phyloP scores from a whole-genome alignment of 768 basidiomycete species.

The Xerocomus spinulosus region DNA sequence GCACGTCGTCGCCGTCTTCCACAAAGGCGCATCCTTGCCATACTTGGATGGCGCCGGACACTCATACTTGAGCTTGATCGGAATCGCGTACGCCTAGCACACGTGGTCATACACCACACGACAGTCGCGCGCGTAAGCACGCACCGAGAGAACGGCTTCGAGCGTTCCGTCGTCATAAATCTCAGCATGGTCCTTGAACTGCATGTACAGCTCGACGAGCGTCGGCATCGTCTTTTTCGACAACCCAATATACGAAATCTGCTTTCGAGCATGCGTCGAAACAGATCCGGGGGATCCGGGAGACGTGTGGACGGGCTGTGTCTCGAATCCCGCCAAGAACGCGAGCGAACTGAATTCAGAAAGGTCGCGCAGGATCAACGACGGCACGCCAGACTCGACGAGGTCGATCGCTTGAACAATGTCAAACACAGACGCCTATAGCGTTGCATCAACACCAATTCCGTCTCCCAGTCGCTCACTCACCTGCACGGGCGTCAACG shows the following conservation, averaged over 20 bases:
- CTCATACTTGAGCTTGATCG: slow-evolving; percentile 92
- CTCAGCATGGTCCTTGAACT: slow-evolving; percentile 53
- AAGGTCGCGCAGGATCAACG: slow-evolving; percentile 76
- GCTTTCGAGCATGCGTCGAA: slow-evolving; percentile 41
- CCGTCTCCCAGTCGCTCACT: slow-evolving; percentile 3
- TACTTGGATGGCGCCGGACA: slow-evolving; percentile 87
- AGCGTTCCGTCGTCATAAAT: slow-evolving; percentile 81
- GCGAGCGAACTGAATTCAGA: slow-evolving; percentile 85
- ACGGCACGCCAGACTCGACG: slow-evolving; percentile 54
- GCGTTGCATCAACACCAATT: not conserved
- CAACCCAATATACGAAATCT: slow-evolving; percentile 87
- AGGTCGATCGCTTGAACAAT: slow-evolving; percentile 67
- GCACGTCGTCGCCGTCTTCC: slow-evolving; percentile 89
- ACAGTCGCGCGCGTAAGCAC: slow-evolving; percentile 16
- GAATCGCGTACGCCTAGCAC: slow-evolving; percentile 76
- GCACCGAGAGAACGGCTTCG: slow-evolving; percentile 74
- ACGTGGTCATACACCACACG: not conserved
- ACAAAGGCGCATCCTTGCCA: slow-evolving; percentile 82
- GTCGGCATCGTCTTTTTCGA: slow-evolving; percentile 84
- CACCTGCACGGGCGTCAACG: slow-evolving; percentile 76
- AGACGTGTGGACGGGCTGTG: slow-evolving; percentile 26
- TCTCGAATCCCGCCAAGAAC: slow-evolving; percentile 75
- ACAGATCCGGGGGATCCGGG: slow-evolving; percentile 8
- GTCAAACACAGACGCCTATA: slow-evolving; percentile 68
- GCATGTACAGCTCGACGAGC: slow-evolving; percentile 71